Percentiles rank a stretch among this genome's conserved stretches.
Conservation (phyloP, 257 asterid genomes). For the Solanum virginianum region DNA sequence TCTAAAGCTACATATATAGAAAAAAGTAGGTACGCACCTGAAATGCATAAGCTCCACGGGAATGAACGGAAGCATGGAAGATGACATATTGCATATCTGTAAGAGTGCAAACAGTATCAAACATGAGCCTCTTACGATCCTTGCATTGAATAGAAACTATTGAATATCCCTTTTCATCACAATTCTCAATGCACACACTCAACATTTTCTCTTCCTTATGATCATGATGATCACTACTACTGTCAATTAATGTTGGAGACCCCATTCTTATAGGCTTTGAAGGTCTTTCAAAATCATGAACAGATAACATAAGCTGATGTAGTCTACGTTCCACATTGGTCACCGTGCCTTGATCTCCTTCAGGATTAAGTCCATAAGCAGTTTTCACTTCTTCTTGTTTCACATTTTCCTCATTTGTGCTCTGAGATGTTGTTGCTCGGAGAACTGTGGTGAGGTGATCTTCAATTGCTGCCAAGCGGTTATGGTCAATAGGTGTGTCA, state of each 20-base stretch:
- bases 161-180: constrained; percentile 61
- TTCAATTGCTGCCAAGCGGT: constrained; percentile 46
- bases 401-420: constrained; percentile 8
- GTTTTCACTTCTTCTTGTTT: constrained; percentile 37
- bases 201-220: constrained; percentile 22
- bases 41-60: constrained; percentile 48
- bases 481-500: constrained; percentile 38
- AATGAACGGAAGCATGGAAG: constrained; percentile 66
- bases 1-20: background rate
- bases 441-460: constrained; percentile 58
- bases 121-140: constrained; percentile 67
- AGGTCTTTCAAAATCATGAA: constrained; percentile 40
- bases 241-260: background rate
- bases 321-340: constrained; percentile 52
- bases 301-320: constrained; percentile 70
- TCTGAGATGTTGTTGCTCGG: constrained; percentile 34
- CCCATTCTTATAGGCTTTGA: background rate
- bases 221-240: background rate
- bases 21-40: constrained; percentile 34
- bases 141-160: constrained; percentile 48
- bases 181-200: constrained; percentile 42
- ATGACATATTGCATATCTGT: constrained; percentile 62
- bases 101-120: constrained; percentile 77
- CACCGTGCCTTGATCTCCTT: constrained; percentile 29
- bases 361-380: constrained; percentile 32